phyloP scores from a whole-genome alignment of 192 early-diverging fungal genomes.

The Chytriomyces sp. region DNA sequence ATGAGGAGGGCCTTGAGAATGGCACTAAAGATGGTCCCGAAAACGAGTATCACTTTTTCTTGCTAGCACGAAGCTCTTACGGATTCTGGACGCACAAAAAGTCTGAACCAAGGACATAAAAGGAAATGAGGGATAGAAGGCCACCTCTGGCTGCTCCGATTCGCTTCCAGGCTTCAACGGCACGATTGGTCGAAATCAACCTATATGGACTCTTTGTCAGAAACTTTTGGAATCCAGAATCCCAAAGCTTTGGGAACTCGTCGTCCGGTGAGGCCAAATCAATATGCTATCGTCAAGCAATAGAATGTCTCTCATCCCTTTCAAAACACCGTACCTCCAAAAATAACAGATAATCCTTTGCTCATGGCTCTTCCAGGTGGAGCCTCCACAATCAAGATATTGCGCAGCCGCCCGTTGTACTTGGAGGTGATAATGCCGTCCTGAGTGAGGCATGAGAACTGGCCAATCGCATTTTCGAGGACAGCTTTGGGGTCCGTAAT shows the following conservation, averaged over 20 bases:
- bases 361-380: conserved; percentile 69
- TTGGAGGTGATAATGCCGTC: conserved; percentile 90
- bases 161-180: conserved; percentile 54
- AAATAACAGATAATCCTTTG: conserved; percentile 86
- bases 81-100: conserved; percentile 9
- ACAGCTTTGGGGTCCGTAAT: conserved; percentile 97
- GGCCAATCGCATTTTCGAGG: conserved; percentile 90
- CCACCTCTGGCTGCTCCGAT: conserved; percentile 6
- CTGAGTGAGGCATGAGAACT: conserved; percentile 88
- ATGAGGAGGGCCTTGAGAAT: too few relatives aligned
- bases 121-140: background rate
- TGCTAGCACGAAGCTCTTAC: conserved; percentile 51
- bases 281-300: conserved; percentile 9
- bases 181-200: conserved; percentile 83
- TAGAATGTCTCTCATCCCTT: too few relatives aligned
- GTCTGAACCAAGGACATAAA: background rate
- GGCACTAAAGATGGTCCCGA: too few relatives aligned
- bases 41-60: conserved; percentile 39
- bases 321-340: conserved; percentile 78
- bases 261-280: background rate
- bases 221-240: too few relatives aligned
- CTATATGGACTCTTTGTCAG: too few relatives aligned
- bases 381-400: conserved; percentile 88
- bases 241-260: too few relatives aligned
- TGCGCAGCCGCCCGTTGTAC: conserved; percentile 86